Evolutionary conservation across 2,329 filamentous ascomycete species (phyloP), one percentile per base, ranked within the genome.

Genomic region (Botryosphaeria dothidea): DNA sequence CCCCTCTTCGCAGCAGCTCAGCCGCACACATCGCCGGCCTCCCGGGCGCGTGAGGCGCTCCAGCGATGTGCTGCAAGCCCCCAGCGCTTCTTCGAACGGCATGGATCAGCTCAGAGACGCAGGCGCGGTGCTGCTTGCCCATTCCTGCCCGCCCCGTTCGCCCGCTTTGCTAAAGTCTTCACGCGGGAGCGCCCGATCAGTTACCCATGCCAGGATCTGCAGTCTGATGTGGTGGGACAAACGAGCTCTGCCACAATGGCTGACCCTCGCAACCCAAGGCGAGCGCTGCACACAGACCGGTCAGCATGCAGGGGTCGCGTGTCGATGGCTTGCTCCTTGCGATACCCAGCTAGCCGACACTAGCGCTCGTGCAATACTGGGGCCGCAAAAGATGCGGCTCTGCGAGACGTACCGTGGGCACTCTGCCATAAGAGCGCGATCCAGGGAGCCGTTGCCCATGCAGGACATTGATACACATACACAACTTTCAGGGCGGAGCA

Each of bases 241-340:
- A 54, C 13, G 60, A 17, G 36, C 61, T 52, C 45, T 63, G 61
- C 61, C 61, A 64, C 61, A 43, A 36, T 64, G 61, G 61, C 61
- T 56, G 49, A 38, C 38, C 46, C 57, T n/a, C 61, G 49, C 61
- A 46, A 46, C 45, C 38, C 61, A 46, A 25, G 25, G 38, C 31
- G 25, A 46, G 41, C 25, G 38, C 38, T 34, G 49, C 54, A 61
- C 63, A 45, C 31, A 36, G 63, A 65, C 63, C 63, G 63, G 63
- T 65, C 54, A 65, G 63, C 63, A 60, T 65, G 63, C 63, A 65
- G 63, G 63, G 63, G 63, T 65, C 49, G 61, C 61, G 48, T 63
- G 61, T 54, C 61, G 48, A 54, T 56, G 48, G 61, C 61, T 62
- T 34, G 25, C 41, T 54, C 61, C 51, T 43, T 52, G 61, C 51